phyloP scores from a whole-genome alignment of 495 filamentous ascomycete species.

The Neurospora tetrasperma region DNA sequence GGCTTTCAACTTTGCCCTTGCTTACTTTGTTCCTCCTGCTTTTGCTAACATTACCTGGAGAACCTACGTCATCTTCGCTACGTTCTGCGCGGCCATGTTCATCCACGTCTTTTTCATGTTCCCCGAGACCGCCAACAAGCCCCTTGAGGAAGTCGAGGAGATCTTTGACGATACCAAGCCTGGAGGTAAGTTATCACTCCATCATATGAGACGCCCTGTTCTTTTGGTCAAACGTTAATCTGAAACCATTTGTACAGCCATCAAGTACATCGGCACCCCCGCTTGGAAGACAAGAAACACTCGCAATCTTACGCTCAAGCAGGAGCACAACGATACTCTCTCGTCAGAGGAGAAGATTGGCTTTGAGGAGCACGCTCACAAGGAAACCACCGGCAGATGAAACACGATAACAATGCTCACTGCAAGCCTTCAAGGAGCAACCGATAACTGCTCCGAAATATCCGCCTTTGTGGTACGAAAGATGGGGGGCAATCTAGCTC shows the following conservation, averaged over 20 bases:
- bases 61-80: conserved; percentile 65
- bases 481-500: background rate
- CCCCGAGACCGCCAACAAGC: conserved; percentile 75
- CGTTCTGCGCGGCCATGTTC: conserved; percentile 62
- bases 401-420: background rate
- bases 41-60: conserved; percentile 67
- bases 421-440: background rate
- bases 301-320: conserved; percentile 17
- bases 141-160: conserved; percentile 62
- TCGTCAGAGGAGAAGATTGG: conserved; percentile 25
- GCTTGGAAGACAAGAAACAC: conserved; percentile 56
- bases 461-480: background rate
- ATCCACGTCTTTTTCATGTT: conserved; percentile 73
- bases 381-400: conserved; percentile 2
- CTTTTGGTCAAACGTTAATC: background rate
- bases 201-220: background rate
- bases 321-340: conserved; percentile 23
- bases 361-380: conserved; percentile 2
- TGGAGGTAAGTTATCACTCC: conserved; percentile 10
- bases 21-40: conserved; percentile 66
- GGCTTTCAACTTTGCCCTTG: conserved; percentile 72
- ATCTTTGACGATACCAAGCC: conserved; percentile 49
- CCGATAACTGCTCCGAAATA: background rate
- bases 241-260: conserved; percentile 29
- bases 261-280: conserved; percentile 53